Evolutionary conservation across 2,329 filamentous ascomycete species (phyloP).

Genomic region (Pleurostoma richardsiae): DNA sequence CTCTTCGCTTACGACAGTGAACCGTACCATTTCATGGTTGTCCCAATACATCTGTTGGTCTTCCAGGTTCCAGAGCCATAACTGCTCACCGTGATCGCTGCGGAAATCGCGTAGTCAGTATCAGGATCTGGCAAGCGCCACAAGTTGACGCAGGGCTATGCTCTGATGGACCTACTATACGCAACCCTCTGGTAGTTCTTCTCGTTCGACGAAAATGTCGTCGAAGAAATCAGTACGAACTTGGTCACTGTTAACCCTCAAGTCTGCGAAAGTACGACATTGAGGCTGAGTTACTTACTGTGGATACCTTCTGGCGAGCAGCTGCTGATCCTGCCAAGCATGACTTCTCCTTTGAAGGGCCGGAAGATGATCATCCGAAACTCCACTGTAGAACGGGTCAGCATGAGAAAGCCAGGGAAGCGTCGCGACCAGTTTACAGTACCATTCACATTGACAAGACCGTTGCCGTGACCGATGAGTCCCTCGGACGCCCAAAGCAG

Average conservation of each 20-base stretch:
- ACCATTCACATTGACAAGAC: slow-evolving; percentile 93
- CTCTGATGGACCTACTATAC: slow-evolving; percentile 58
- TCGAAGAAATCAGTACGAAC: slow-evolving; percentile 90
- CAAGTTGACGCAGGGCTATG: no score
- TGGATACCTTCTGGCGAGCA: slow-evolving; percentile 69
- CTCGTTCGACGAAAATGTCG: slow-evolving; percentile 76
- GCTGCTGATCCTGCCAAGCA: slow-evolving; percentile 77
- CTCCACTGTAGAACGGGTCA: slow-evolving; percentile 58
- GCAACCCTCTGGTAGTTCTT: slow-evolving; percentile 69
- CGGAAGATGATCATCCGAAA: slow-evolving; percentile 92
- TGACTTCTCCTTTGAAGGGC: slow-evolving; percentile 90
- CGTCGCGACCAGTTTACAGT: slow-evolving; percentile 8
- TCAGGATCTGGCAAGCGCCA: not conserved
- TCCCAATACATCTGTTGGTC: slow-evolving; percentile 79
- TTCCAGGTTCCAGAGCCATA: slow-evolving; percentile 81
- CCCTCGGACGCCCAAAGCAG: slow-evolving; percentile 86
- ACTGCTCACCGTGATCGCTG: slow-evolving; percentile 68
- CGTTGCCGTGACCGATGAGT: slow-evolving; percentile 86
- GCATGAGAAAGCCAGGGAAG: not conserved
- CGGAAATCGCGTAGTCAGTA: not conserved
- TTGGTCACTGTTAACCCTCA: slow-evolving; percentile 17
- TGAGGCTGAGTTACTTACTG: slow-evolving; percentile 34
- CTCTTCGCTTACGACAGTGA: slow-evolving; percentile 79
- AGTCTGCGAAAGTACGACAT: not conserved
- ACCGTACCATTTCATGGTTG: slow-evolving; percentile 80